phyloP scores from a whole-genome alignment of 345 rosid genomes.

The Eucalyptus microcorys region DNA sequence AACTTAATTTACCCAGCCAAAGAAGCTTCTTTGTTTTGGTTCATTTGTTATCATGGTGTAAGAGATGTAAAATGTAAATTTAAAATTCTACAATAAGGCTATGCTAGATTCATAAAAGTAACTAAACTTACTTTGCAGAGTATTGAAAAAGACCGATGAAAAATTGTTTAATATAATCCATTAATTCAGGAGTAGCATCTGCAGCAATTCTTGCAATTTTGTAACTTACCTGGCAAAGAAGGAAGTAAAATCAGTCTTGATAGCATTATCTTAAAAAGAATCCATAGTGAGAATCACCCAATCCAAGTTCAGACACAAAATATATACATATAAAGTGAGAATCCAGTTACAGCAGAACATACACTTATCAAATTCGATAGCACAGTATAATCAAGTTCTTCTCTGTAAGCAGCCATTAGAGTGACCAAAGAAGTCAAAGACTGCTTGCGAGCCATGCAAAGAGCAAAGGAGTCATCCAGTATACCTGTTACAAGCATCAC shows the following conservation, averaged over 20 bases:
- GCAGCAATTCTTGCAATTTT: slow-evolving; percentile 66
- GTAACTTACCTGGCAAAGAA: slow-evolving; percentile 47
- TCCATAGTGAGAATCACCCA: background rate
- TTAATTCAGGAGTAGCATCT: slow-evolving; percentile 56
- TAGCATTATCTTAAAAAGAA: background rate
- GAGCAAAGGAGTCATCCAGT: slow-evolving; percentile 89
- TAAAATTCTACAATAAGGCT: background rate
- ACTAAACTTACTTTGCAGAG: slow-evolving; percentile 58
- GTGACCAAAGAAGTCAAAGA: slow-evolving; percentile 73
- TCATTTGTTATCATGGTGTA: background rate
- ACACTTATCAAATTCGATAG: slow-evolving; percentile 74
- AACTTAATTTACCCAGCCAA: background rate
- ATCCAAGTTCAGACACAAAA: background rate
- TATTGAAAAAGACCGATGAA: slow-evolving; percentile 48
- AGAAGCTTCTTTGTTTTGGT: background rate
- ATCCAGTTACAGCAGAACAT: background rate
- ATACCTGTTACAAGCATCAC: slow-evolving; percentile 36
- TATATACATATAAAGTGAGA: background rate
- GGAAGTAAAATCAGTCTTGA: slow-evolving; percentile 7
- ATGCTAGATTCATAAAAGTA: background rate
- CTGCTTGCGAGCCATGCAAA: slow-evolving; percentile 84
- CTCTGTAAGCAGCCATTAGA: slow-evolving; percentile 64
- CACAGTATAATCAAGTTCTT: slow-evolving; percentile 75
- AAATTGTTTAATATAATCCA: slow-evolving; percentile 37
- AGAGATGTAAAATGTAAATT: background rate